Evolutionary conservation across 441 rosid species (phyloP), one percentile per base, ranked within the genome.

Genomic region (Erodium chrysanthum): DNA sequence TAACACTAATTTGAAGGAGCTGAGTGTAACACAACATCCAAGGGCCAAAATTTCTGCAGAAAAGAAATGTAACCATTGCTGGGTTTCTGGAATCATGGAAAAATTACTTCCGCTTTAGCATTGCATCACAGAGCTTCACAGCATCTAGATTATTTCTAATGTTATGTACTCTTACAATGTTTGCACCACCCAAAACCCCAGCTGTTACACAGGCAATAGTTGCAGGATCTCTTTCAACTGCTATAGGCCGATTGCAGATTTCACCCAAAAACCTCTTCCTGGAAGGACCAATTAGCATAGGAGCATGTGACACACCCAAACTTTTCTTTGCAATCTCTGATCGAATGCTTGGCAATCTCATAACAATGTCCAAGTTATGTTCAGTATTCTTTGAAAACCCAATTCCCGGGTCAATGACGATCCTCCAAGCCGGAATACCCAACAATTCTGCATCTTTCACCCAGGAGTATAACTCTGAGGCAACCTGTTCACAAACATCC

Each of bases 371-470:
- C 76, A 94, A 63, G 78, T 88, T 91, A 1, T 94, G 86, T 69
- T 82, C 78, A 2, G 84, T 77, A 10, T 74, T 81, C 83, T 94
- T 94, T 20, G 97, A 91, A 68, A 94, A 94, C 65, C 99, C 97
- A 37, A 91, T 75, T 70, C 96, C 97, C 17, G 96, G 96, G 79
- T 91, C 97, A 15, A 84, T 73, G 62, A 94, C 83, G 66, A 91
- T 83, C 76, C 92, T 86, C 96, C 99, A 94, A 61, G 96, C 84
- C 8, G 96, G 96, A 70, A 89, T 76, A 29, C 99, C 97, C 0
- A 85, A 79, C 22, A 80, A 48, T 71, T 94, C 94, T 5, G 94
- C 97, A 68, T 89, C 85, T 46, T 68, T 72, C 64, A 91, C 76
- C 63, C 81, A 76, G 9, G 77, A 66, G 52, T 72, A 84, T 63